Conservation (phyloP, 148 eudicot species). For the Chenopodium quinoa region DNA sequence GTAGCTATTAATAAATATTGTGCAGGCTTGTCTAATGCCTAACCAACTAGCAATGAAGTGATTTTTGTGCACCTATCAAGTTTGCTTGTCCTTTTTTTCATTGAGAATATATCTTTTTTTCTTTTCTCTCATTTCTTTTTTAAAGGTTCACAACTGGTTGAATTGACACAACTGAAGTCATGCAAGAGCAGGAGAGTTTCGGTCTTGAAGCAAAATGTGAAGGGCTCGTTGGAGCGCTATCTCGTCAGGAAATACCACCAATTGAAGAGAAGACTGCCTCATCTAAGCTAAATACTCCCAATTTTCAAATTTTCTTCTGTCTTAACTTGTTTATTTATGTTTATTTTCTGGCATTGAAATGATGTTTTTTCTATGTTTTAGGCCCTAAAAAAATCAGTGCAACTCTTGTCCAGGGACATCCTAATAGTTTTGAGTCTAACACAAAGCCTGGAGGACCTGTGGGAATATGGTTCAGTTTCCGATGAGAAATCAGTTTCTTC, state of each 20-base stretch:
- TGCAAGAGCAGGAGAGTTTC: constrained; percentile 8
- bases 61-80: too few relatives aligned
- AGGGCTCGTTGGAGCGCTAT: background rate
- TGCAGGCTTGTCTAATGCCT: too few relatives aligned
- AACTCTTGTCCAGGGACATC: background rate
- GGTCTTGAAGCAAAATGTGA: background rate
- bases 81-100: too few relatives aligned
- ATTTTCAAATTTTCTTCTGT: background rate
- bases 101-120: background rate
- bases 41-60: too few relatives aligned
- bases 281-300: constrained; percentile 9
- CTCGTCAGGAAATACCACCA: constrained; percentile 12
- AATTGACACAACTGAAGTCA: background rate
- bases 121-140: too few relatives aligned
- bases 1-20: too few relatives aligned
- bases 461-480: background rate
- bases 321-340: background rate
- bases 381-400: background rate
- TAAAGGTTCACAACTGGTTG: constrained; percentile 10
- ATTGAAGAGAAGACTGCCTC: constrained; percentile 10
- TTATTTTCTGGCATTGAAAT: background rate
- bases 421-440: background rate
- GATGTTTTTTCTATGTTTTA: background rate
- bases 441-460: background rate
- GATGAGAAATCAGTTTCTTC: constrained; percentile 10